Percentiles rank a stretch among this genome's conserved stretches.
These are phyloP conservation scores for Paramecium sexaurelia DNA, from an alignment of 73 alveolate genomes.

Conservation along the genomic window DNA sequence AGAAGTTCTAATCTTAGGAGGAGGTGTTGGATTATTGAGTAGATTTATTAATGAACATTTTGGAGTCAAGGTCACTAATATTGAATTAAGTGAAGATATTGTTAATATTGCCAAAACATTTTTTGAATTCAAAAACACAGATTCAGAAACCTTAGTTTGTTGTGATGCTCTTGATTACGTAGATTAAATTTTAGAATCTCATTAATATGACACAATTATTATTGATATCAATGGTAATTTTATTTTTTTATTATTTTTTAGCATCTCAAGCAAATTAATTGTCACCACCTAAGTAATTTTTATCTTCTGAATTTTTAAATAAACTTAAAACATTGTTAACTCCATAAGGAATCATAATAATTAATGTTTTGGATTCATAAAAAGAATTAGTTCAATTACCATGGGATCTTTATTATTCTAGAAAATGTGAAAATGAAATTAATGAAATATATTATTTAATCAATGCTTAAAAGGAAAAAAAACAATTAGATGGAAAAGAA, in stretches of 20 bases:
- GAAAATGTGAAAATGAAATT: conserved; percentile 42
- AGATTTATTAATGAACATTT: conserved; percentile 51
- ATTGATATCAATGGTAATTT: conserved; percentile 51
- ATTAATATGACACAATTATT: conserved; percentile 42
- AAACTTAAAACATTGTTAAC: background rate
- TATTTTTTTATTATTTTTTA: background rate
- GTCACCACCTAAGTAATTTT: conserved; percentile 33
- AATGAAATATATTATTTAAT: conserved; percentile 31
- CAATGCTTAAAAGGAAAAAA: background rate
- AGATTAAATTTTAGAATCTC: conserved; percentile 43
- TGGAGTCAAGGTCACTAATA: conserved; percentile 41
- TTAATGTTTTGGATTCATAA: conserved; percentile 20
- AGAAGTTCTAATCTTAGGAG: conserved; percentile 61
- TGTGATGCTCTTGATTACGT: conserved; percentile 60
- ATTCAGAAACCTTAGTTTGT: conserved; percentile 32
- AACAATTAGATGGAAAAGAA: background rate
- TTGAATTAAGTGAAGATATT: conserved; percentile 62
- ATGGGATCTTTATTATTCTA: conserved; percentile 36
- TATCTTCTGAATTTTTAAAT: background rate
- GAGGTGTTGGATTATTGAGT: conserved; percentile 63
- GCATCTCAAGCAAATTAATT: conserved; percentile 7
- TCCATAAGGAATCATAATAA: background rate
- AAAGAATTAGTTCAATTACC: background rate
- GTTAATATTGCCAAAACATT: conserved; percentile 48
- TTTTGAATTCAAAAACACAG: conserved; percentile 56